These are phyloP conservation scores for Lojkania enalia DNA, from an alignment of 2,329 filamentous ascomycete genomes.

Conservation along the genomic window DNA sequence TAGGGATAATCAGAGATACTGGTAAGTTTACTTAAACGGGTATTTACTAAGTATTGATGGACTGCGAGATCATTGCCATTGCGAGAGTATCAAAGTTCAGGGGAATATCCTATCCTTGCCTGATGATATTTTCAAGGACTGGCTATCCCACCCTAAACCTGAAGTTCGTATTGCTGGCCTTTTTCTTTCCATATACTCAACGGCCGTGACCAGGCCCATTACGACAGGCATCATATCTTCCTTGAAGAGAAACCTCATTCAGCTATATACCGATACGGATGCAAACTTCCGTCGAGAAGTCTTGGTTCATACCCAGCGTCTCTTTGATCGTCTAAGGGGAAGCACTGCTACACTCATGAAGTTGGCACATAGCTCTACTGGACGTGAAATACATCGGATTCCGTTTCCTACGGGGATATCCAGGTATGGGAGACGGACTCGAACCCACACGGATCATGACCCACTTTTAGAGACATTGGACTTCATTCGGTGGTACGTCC, in stretches of 20 bases:
- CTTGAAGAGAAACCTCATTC: constrained; percentile 66
- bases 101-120: constrained; percentile 55
- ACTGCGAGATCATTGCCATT: constrained; percentile 27
- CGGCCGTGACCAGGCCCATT: constrained; percentile 73
- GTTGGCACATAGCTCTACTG: neutral
- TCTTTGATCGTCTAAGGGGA: constrained; percentile 69
- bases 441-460: constrained; percentile 12
- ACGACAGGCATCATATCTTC: constrained; percentile 63
- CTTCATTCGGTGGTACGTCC: constrained; percentile 76
- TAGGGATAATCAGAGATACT: constrained; percentile 49
- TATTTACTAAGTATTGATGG: neutral
- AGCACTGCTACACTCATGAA: constrained; percentile 38
- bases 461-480: constrained; percentile 56
- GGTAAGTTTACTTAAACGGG: constrained; percentile 29
- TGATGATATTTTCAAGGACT: constrained; percentile 48
- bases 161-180: constrained; percentile 76
- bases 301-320: constrained; percentile 71
- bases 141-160: constrained; percentile 43
- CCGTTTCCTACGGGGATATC: too few species aligned
- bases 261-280: constrained; percentile 81
- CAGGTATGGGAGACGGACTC: too few species aligned
- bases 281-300: constrained; percentile 84
- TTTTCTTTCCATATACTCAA: constrained; percentile 76
- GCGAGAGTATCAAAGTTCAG: constrained; percentile 28
- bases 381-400: too few species aligned